A percentile compares a stretch with the other conserved stretches of the same genome.
Conservation (phyloP, 495 filamentous ascomycete genomes). For the Rostrohypoxylon terebratum region DNA sequence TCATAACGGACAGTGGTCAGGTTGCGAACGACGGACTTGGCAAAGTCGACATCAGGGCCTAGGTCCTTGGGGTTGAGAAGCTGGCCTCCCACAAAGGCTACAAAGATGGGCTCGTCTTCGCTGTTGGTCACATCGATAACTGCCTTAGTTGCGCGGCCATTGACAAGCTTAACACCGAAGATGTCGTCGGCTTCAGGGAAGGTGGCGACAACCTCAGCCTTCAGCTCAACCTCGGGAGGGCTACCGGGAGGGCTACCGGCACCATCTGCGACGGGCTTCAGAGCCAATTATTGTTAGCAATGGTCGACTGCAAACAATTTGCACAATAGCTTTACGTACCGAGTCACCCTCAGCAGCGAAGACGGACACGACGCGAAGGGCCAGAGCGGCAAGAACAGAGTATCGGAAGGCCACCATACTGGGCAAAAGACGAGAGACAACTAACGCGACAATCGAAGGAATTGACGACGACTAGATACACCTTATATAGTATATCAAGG, state of each 20-base stretch:
- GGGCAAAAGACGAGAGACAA: slow-evolving; percentile 42
- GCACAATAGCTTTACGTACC: slow-evolving; percentile 61
- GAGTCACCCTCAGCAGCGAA: slow-evolving; percentile 65
- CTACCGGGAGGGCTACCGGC: slow-evolving; percentile 60
- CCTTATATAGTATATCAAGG: background rate
- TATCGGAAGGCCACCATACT: slow-evolving; percentile 80
- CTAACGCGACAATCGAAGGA: slow-evolving; percentile 12
- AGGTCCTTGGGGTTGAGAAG: slow-evolving; percentile 68
- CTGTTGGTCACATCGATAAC: slow-evolving; percentile 85
- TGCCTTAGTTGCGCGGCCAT: slow-evolving; percentile 86
- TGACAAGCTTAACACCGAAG: slow-evolving; percentile 95
- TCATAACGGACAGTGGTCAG: slow-evolving; percentile 80
- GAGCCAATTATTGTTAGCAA: slow-evolving; percentile 29
- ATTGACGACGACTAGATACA: slow-evolving; percentile 11
- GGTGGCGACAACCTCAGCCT: slow-evolving; percentile 77
- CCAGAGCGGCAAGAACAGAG: slow-evolving; percentile 75
- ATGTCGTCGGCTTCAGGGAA: slow-evolving; percentile 86
- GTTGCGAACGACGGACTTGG: slow-evolving; percentile 77
- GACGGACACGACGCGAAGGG: slow-evolving; percentile 73
- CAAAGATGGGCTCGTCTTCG: slow-evolving; percentile 78
- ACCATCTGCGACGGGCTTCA: slow-evolving; percentile 47
- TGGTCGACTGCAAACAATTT: background rate
- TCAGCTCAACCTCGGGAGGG: slow-evolving; percentile 68
- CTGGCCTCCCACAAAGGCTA: slow-evolving; percentile 82
- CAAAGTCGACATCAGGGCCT: slow-evolving; percentile 63